Evolutionary conservation across 352 stramenopile species (phyloP).

Genomic region (Poterioochromonas sp.): DNA sequence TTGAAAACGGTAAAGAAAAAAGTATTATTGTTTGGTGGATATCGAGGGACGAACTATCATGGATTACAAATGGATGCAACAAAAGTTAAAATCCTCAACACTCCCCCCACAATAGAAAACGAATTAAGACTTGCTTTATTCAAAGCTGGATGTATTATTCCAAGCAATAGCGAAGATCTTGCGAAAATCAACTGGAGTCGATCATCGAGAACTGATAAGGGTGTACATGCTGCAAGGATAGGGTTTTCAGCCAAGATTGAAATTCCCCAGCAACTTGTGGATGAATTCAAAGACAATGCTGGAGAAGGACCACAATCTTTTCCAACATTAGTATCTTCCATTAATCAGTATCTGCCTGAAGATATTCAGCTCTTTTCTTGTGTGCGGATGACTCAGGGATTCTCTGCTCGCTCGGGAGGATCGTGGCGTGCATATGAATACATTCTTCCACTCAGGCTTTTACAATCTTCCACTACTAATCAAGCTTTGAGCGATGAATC

Average conservation of each 20-base stretch:
- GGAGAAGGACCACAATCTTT: slow-evolving; percentile 48
- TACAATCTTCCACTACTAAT: slow-evolving; percentile 47
- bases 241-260: slow-evolving; percentile 74
- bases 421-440: slow-evolving; percentile 78
- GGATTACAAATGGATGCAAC: slow-evolving; percentile 43
- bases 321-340: slow-evolving; percentile 51
- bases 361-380: slow-evolving; percentile 73
- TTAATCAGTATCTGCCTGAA: slow-evolving; percentile 65
- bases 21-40: slow-evolving; percentile 47
- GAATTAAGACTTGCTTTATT: neutral
- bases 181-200: neutral
- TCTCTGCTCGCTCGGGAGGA: slow-evolving; percentile 70
- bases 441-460: slow-evolving; percentile 62
- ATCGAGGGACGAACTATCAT: slow-evolving; percentile 45
- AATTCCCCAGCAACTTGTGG: slow-evolving; percentile 62
- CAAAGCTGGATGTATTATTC: neutral
- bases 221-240: slow-evolving; percentile 73
- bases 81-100: neutral
- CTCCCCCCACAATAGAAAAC: slow-evolving; percentile 5
- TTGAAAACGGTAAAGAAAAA: slow-evolving; percentile 43
- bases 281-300: slow-evolving; percentile 33
- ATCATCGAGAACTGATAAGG: slow-evolving; percentile 67
- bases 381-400: slow-evolving; percentile 69
- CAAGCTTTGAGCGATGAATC: slow-evolving; percentile 51
- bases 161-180: neutral